These are phyloP conservation scores for Pseudodiploospora longispora DNA, from an alignment of 2,329 filamentous ascomycete genomes.

Conservation along the genomic window DNA sequence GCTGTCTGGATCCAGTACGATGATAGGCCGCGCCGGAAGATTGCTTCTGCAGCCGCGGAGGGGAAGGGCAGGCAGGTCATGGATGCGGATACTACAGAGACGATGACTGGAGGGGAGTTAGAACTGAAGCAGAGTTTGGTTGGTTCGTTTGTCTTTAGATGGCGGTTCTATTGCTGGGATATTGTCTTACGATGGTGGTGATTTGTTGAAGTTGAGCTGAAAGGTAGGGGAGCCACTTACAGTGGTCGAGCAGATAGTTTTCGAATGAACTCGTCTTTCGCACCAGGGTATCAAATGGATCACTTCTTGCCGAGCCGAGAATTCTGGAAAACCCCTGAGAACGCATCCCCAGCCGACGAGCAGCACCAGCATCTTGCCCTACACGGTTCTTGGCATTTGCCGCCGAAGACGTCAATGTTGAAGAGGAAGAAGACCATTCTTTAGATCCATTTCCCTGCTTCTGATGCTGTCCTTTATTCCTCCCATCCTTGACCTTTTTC, in stretches of 20 bases:
- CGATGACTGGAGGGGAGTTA: slow-evolving; percentile 2
- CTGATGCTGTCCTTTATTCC: slow-evolving; percentile 1
- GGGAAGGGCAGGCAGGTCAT: slow-evolving; percentile 6
- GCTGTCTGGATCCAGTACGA: slow-evolving; percentile 13
- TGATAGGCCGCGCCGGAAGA: slow-evolving; percentile 8
- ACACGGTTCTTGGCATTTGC: neutral
- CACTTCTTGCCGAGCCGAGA: slow-evolving; percentile 6
- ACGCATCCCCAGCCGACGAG: too few relatives aligned
- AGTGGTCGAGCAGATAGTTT: slow-evolving; percentile 11
- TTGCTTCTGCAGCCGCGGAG: neutral
- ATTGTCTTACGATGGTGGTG: neutral
- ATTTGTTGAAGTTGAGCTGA: neutral
- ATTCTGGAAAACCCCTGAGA: too few relatives aligned
- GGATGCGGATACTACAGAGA: neutral
- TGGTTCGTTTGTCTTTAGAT: neutral
- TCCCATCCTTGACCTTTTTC: slow-evolving; percentile 1
- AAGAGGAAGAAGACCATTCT: neutral
- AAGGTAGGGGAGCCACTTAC: slow-evolving; percentile 2
- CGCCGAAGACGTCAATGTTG: neutral
- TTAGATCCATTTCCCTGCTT: neutral
- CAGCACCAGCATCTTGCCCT: too few relatives aligned
- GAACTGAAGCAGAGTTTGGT: neutral
- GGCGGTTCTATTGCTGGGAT: neutral
- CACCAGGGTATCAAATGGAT: slow-evolving; percentile 8
- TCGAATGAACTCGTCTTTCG: slow-evolving; percentile 6